Conservation (phyloP, 805 yeast species). For the Ogataea sp. region DNA sequence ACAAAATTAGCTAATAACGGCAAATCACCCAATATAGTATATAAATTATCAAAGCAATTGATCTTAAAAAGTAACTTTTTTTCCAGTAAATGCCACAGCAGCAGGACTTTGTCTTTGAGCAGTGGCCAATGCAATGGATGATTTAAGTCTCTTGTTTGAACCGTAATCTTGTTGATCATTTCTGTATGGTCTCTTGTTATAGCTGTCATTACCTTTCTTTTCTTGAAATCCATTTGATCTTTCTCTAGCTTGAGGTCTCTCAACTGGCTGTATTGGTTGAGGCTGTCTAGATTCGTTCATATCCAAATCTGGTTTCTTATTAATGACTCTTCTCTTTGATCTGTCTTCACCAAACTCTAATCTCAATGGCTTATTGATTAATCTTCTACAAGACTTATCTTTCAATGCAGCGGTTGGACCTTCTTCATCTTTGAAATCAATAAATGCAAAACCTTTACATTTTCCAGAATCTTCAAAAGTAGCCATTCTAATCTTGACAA, state of each 20-base stretch:
- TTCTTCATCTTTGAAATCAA: constrained; percentile 73
- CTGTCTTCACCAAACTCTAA: constrained; percentile 95
- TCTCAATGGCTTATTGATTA: constrained; percentile 70
- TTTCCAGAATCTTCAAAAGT: constrained; percentile 96
- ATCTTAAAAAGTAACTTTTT: constrained; percentile 65
- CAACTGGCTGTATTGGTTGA: constrained; percentile 1
- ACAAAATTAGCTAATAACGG: too few species aligned
- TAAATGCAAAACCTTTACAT: constrained; percentile 93
- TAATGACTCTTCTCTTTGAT: constrained; percentile 34
- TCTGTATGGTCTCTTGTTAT: constrained; percentile 1
- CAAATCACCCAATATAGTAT: too few species aligned
- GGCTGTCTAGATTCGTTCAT: background rate
- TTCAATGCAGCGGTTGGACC: constrained; percentile 80
- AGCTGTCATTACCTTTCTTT: too few species aligned
- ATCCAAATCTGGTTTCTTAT: background rate
- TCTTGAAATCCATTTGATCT: constrained; percentile 18
- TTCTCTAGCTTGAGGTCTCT: constrained; percentile 11
- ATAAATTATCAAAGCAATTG: background rate
- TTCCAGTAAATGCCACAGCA: constrained; percentile 85
- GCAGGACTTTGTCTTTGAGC: constrained; percentile 89
- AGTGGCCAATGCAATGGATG: constrained; percentile 79
- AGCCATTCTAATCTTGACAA: constrained; percentile 82
- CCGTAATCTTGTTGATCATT: constrained; percentile 15
- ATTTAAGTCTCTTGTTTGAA: constrained; percentile 44
- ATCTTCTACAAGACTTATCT: constrained; percentile 55